Evolutionary conservation across 2,329 filamentous ascomycete genomes (phyloP), one percentile per base, ranked within the genome.

Genomic region (Verticillium nonalfalfae): DNA sequence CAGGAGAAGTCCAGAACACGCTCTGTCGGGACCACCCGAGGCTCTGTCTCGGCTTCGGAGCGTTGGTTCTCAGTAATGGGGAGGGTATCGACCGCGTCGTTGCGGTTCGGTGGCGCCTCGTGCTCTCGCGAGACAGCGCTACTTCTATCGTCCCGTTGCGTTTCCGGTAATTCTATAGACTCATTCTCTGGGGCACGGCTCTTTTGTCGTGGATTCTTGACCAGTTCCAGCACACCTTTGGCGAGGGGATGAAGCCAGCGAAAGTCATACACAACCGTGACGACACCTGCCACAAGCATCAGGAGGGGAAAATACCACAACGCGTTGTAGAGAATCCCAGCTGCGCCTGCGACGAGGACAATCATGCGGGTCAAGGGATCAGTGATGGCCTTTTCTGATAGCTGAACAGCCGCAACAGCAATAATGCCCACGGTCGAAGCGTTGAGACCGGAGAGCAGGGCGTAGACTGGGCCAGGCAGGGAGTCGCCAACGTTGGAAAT

Each of bases 241-340:
- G 21, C 6, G 9, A 78, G 70, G 0, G 74, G 69, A 15, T 81
- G 78, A 7, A 82, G 66, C 74, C 81, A 81, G 50, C 78, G 76
- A 52, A 74, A 76, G 71, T 91, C 88, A 76, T 84, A 86, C 0
- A 83, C 59, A 0, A 85, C 71, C 0, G 85, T 83, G 0, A 73
- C 71, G 1, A 79, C 10, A 0, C 88, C 89, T 0, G 81, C 83
- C 1, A 78, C 65, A 0, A 82, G 66, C 73, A 91, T 87, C 4
- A 92, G 69, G 0, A 85, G 67, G 0, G 90, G 90, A 56, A 91
- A 92, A 65, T 90, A 93, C 90, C 90, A 93, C 0, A 92, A 73
- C 0, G 88, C 84, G 58, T 86, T 90, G 66, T 91, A 91, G 56
- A 89, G 78, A 65, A 92, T 74, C 0, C 89, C 90, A 0, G 87